phyloP scores from a whole-genome alignment of 2,329 filamentous ascomycete genomes.

The Cytospora paraplurivora region DNA sequence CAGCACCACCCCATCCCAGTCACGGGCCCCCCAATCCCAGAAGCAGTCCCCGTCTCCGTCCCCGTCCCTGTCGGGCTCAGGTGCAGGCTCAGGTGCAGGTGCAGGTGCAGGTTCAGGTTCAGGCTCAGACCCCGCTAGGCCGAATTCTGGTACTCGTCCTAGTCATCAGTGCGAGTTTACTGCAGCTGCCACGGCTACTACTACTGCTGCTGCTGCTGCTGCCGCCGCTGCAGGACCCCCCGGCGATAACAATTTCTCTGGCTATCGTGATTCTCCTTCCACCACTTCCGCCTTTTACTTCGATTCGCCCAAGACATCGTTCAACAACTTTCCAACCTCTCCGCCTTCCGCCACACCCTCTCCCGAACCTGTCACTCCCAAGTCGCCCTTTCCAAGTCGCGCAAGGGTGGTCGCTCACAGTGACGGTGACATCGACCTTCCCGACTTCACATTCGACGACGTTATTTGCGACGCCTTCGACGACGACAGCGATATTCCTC shows the following conservation, averaged over 20 bases:
- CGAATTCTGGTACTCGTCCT: conserved; percentile 20
- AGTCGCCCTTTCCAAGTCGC: conserved; percentile 37
- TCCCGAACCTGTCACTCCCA: conserved; percentile 49
- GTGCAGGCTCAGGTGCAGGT: conserved; percentile 11
- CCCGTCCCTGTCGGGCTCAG: conserved; percentile 26
- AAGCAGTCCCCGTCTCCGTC: conserved; percentile 1
- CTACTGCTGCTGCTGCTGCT: conserved; percentile 10
- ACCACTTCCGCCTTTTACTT: conserved; percentile 29
- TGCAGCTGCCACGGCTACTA: conserved; percentile 2
- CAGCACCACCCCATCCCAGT: conserved; percentile 10
- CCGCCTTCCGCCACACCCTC: conserved; percentile 44
- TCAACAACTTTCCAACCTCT: conserved; percentile 39
- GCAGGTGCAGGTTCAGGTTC: conserved; percentile 14
- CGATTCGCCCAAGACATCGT: conserved; percentile 34
- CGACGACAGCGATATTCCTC: conserved; percentile 6
- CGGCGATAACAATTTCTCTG: conserved; percentile 30
- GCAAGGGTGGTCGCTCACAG: conserved; percentile 26
- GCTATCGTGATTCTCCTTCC: conserved; percentile 37
- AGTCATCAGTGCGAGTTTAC: conserved; percentile 7
- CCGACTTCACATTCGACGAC: conserved; percentile 35
- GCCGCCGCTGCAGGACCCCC: conserved; percentile 16
- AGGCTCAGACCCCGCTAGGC: conserved; percentile 19
- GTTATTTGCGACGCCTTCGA: conserved; percentile 29
- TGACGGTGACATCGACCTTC: conserved; percentile 34
- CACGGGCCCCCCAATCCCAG: conserved; percentile 1